Percentiles rank a stretch among this genome's conserved stretches.
Evolutionary conservation across 2,329 filamentous ascomycete genomes (phyloP).

Genomic region (Penicillium griseofulvum): DNA sequence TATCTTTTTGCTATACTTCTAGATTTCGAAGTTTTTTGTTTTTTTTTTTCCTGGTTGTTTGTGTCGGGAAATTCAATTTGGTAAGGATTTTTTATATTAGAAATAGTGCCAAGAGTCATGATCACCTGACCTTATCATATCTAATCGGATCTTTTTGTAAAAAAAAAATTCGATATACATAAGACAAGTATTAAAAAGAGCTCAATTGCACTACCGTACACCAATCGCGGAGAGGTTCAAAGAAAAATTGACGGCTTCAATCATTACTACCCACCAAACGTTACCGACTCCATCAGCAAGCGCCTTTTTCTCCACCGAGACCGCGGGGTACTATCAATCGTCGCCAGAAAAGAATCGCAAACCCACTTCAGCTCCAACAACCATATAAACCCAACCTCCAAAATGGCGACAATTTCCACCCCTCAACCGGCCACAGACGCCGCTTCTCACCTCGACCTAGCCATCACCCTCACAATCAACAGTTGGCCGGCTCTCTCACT

Average conservation of each 20-base stretch:
- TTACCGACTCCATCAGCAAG: not conserved
- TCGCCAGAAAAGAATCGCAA: not conserved
- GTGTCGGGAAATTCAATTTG: too few species aligned
- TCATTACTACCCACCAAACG: not conserved
- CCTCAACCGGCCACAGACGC: constrained; percentile 48
- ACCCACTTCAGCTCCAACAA: not conserved
- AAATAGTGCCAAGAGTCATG: not conserved
- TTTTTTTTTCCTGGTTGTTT: too few species aligned
- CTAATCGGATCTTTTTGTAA: constrained; percentile 7
- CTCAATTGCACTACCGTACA: not conserved
- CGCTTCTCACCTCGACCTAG: constrained; percentile 75
- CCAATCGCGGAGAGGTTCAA: not conserved
- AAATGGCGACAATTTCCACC: constrained; percentile 22
- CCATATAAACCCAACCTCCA: not conserved
- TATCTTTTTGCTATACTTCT: too few species aligned
- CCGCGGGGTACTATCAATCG: constrained; percentile 14
- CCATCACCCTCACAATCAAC: constrained; percentile 78
- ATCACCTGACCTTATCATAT: constrained; percentile 14
- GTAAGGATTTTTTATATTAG: too few species aligned
- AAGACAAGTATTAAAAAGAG: not conserved
- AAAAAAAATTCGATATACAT: not conserved
- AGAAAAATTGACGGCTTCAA: not conserved
- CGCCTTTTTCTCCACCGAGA: not conserved
- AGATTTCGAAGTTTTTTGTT: too few species aligned
- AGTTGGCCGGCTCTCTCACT: constrained; percentile 86